phyloP scores from a whole-genome alignment of 2,329 filamentous ascomycete species.

The Pezicula rhizophila region DNA sequence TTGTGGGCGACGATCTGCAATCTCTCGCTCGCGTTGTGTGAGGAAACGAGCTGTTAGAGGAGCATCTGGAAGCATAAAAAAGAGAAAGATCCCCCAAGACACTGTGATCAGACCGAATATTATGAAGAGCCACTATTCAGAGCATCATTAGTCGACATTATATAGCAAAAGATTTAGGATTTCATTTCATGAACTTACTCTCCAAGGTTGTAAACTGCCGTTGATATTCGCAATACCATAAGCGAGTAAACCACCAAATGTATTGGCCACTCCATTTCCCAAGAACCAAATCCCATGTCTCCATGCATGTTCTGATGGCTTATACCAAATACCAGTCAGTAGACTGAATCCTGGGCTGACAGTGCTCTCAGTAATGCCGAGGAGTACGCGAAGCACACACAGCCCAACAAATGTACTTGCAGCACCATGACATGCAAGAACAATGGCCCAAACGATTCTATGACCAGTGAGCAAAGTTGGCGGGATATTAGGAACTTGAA shows the following conservation, averaged over 20 bases:
- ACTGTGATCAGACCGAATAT: conserved; percentile 28
- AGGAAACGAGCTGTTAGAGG: conserved; percentile 44
- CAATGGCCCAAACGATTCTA: conserved; percentile 25
- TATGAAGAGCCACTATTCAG: conserved; percentile 22
- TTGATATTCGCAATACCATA: conserved; percentile 28
- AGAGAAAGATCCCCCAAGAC: conserved; percentile 18
- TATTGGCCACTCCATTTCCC: conserved; percentile 29
- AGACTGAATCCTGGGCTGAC: conserved; percentile 33
- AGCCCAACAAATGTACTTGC: conserved; percentile 25
- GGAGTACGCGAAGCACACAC: conserved; percentile 26
- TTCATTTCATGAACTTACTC: conserved; percentile 6
- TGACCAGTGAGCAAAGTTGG: background rate
- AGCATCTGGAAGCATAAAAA: conserved; percentile 16
- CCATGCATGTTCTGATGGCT: conserved; percentile 31
- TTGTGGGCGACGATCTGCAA: conserved; percentile 20
- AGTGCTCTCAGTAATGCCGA: conserved; percentile 27
- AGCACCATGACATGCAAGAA: conserved; percentile 28
- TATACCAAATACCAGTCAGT: conserved; percentile 34
- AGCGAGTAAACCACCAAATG: conserved; percentile 28
- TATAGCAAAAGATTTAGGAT: conserved; percentile 23
- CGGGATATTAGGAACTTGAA: background rate
- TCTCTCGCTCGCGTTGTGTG: conserved; percentile 34
- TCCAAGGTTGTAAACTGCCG: conserved; percentile 16
- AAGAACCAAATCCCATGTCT: background rate
- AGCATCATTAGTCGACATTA: conserved; percentile 19